A percentile compares a stretch with the other conserved stretches of the same genome.
phyloP scores from a whole-genome alignment of 495 filamentous ascomycete genomes.

The Xylaria sp. region DNA sequence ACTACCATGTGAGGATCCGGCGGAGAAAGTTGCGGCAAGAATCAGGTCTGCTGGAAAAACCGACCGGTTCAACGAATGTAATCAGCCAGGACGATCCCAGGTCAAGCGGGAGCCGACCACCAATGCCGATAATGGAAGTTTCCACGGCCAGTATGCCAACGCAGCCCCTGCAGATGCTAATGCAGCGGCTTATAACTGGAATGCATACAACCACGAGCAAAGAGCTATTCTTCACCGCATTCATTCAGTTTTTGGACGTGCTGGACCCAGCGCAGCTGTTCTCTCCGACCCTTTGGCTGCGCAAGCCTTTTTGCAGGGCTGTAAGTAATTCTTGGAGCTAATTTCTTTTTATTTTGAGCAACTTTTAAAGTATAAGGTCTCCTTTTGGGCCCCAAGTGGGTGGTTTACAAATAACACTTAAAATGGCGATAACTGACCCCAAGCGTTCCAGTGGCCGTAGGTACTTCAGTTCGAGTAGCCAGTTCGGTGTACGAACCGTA shows the following conservation, averaged over 20 bases:
- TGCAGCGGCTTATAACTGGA: conserved; percentile 16
- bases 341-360: background rate
- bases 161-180: conserved; percentile 7
- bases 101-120: conserved; percentile 13
- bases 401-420: background rate
- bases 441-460: conserved; percentile 31
- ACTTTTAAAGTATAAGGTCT: background rate
- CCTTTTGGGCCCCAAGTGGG: background rate
- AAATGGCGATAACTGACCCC: background rate
- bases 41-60: background rate
- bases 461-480: conserved; percentile 21
- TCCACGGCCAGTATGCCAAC: conserved; percentile 11
- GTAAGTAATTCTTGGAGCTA: background rate
- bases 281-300: conserved; percentile 28
- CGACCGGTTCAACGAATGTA: conserved; percentile 5
- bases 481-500: conserved; percentile 24
- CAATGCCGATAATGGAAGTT: background rate
- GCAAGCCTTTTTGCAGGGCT: conserved; percentile 42
- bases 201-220: conserved; percentile 1
- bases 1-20: conserved; percentile 11
- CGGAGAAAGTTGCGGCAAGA: conserved; percentile 4
- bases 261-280: conserved; percentile 25
- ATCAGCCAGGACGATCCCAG: conserved; percentile 1
- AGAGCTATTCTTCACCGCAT: conserved; percentile 20
- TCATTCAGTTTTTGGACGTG: conserved; percentile 23